phyloP scores from a whole-genome alignment of 768 basidiomycete genomes.

The Tricholoma sp. region DNA sequence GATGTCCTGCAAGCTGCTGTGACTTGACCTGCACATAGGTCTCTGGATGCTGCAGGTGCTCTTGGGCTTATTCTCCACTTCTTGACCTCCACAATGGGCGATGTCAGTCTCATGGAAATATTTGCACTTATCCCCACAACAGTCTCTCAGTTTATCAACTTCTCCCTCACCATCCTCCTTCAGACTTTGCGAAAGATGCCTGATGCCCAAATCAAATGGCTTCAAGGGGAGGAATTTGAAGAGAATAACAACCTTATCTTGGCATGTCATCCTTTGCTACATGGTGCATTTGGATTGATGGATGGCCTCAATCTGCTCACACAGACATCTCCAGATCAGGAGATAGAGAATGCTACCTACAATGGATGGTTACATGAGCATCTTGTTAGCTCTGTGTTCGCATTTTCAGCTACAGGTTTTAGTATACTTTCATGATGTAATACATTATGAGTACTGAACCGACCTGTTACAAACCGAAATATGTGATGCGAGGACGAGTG shows the following conservation, averaged over 20 bases:
- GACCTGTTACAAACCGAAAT: too few relatives aligned
- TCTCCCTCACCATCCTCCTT: neutral
- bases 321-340: neutral
- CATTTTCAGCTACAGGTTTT: neutral
- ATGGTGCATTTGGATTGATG: neutral
- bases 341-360: neutral
- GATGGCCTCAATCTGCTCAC: neutral
- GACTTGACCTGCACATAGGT: neutral
- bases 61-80: neutral
- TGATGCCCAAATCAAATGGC: neutral
- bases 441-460: too few relatives aligned
- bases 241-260: neutral
- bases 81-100: neutral
- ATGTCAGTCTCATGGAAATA: neutral
- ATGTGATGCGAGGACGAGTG: too few relatives aligned
- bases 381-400: neutral
- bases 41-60: neutral
- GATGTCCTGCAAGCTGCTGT: neutral
- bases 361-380: neutral
- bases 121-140: neutral
- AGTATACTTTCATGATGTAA: neutral
- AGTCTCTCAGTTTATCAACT: neutral
- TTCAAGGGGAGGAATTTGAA: neutral
- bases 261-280: neutral
- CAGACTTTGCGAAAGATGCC: neutral